A percentile compares a stretch with the other conserved stretches of the same genome.
These are phyloP conservation scores for Neurospora sp. DNA, from an alignment of 495 filamentous ascomycete species.

Conservation along the genomic window DNA sequence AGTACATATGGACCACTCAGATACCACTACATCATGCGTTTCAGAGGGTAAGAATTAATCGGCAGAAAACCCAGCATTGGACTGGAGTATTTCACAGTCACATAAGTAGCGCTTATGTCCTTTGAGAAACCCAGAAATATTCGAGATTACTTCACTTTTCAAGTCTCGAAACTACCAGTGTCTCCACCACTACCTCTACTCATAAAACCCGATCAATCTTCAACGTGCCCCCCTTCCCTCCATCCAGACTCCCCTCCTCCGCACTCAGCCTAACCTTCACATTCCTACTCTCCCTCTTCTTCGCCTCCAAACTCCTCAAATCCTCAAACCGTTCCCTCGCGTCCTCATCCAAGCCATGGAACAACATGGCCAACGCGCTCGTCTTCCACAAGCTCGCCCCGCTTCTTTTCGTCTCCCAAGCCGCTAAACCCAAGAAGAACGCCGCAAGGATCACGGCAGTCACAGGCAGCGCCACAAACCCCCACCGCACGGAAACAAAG, in stretches of 20 bases:
- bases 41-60: too few relatives aligned
- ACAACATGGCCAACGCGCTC: conserved; percentile 14
- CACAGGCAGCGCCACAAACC: conserved; percentile 1
- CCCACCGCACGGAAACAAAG: conserved; percentile 6
- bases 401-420: conserved; percentile 1
- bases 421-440: conserved; percentile 5
- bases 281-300: conserved; percentile 11
- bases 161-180: background rate
- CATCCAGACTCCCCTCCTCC: background rate
- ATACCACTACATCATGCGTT: too few relatives aligned
- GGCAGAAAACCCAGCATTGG: background rate
- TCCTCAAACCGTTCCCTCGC: conserved; percentile 10
- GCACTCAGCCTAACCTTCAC: conserved; percentile 8
- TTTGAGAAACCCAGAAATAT: background rate
- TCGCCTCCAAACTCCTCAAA: conserved; percentile 5
- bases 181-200: background rate
- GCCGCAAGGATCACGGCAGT: conserved; percentile 1
- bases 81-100: background rate
- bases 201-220: conserved; percentile 5
- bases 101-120: background rate
- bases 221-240: background rate
- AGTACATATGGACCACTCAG: too few relatives aligned
- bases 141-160: background rate
- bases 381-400: conserved; percentile 16
- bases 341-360: conserved; percentile 17